phyloP scores from a whole-genome alignment of 2,329 filamentous ascomycete genomes.

The Diaporthe longicolla region DNA sequence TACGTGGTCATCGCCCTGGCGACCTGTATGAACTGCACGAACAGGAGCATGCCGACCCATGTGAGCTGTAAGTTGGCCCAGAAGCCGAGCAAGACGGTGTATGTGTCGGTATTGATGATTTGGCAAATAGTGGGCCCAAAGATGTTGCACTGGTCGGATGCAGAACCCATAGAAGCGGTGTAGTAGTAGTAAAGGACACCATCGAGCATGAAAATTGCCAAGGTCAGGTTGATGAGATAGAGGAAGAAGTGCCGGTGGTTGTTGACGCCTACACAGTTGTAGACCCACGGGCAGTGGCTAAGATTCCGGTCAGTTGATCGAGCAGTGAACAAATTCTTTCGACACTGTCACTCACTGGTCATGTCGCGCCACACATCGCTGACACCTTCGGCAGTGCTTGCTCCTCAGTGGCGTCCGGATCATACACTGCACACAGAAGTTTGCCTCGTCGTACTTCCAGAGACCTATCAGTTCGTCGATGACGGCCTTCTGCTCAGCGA shows the following conservation, averaged over 20 bases:
- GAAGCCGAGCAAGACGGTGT: constrained; percentile 82
- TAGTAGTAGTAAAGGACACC: constrained; percentile 81
- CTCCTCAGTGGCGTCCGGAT: constrained; percentile 91
- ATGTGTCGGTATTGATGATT: constrained; percentile 84
- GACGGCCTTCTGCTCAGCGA: constrained; percentile 88
- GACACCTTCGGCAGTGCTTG: constrained; percentile 94
- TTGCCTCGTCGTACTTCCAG: constrained; percentile 93
- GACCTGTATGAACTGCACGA: constrained; percentile 94
- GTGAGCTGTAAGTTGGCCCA: constrained; percentile 90
- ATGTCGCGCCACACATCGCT: constrained; percentile 94
- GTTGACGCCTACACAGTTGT: constrained; percentile 95
- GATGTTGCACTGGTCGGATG: constrained; percentile 76
- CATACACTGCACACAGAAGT: constrained; percentile 97
- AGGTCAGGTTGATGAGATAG: constrained; percentile 83
- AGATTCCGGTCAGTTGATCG: background rate
- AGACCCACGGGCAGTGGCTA: constrained; percentile 97
- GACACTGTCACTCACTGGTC: constrained; percentile 81
- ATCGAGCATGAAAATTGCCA: constrained; percentile 81
- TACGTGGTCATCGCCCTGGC: constrained; percentile 94
- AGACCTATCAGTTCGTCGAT: constrained; percentile 88
- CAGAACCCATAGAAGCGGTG: constrained; percentile 66
- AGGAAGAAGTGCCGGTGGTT: constrained; percentile 97
- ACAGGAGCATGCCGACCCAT: constrained; percentile 97
- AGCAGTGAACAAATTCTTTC: background rate
- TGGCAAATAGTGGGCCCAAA: constrained; percentile 82